phyloP scores from a whole-genome alignment of 2,329 filamentous ascomycete genomes.

The Alternaria atra region DNA sequence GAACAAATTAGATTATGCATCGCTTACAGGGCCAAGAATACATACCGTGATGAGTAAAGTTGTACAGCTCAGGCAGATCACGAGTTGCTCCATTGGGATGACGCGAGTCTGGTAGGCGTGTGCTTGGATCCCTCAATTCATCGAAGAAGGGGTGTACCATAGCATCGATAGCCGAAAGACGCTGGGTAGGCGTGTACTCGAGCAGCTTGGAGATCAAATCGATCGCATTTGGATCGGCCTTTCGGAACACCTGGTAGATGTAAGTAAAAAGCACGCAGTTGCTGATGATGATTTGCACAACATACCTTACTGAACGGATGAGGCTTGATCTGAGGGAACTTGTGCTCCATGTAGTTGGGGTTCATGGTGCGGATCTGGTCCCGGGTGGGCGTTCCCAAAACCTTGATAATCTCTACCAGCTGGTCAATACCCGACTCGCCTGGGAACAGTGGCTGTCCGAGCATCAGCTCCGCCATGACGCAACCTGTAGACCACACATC shows the following conservation, averaged over 20 bases:
- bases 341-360: constrained; percentile 99
- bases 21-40: constrained; percentile 18
- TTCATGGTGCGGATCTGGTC: constrained; percentile 99
- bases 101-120: constrained; percentile 91
- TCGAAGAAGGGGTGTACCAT: constrained; percentile 99
- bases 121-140: constrained; percentile 90
- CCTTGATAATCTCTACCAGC: constrained; percentile 99
- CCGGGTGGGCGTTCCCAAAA: constrained; percentile 92
- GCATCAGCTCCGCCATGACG: constrained; percentile 99
- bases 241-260: constrained; percentile 80
- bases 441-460: constrained; percentile 96
- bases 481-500: constrained; percentile 99
- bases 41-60: constrained; percentile 93
- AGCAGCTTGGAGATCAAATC: constrained; percentile 92
- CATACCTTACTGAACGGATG: constrained; percentile 93
- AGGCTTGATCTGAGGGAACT: constrained; percentile 99
- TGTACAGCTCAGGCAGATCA: constrained; percentile 87
- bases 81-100: constrained; percentile 81
- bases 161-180: constrained; percentile 89
- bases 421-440: constrained; percentile 99
- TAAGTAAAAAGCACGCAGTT: constrained; percentile 7
- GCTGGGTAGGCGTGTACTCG: constrained; percentile 97
- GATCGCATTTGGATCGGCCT: constrained; percentile 91
- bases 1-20: constrained; percentile 23
- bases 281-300: constrained; percentile 2